phyloP scores from a whole-genome alignment of 1,284 basidiomycete genomes.

The Cystobasidium sp. region DNA sequence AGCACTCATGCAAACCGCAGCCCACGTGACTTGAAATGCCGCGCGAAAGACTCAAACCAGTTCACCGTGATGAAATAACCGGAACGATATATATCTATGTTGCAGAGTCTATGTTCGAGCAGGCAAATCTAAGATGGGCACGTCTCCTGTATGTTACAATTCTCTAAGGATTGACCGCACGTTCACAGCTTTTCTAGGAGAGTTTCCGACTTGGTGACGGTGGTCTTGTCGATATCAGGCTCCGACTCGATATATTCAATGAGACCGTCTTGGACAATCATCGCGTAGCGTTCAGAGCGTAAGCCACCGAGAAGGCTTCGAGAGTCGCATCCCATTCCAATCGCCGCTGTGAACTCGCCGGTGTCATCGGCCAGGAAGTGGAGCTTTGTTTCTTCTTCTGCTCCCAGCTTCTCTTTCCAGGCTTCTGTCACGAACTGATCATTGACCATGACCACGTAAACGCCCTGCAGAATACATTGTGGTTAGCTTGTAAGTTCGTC shows the following conservation, averaged over 20 bases:
- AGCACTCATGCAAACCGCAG: too few relatives aligned
- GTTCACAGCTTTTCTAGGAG: constrained; percentile 46
- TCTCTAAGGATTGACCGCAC: background rate
- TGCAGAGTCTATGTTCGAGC: background rate
- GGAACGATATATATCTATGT: background rate
- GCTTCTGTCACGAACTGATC: constrained; percentile 47
- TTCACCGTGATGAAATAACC: background rate
- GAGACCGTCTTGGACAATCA: constrained; percentile 51
- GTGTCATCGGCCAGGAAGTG: constrained; percentile 55
- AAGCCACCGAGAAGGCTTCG: constrained; percentile 51
- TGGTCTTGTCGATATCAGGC: constrained; percentile 51
- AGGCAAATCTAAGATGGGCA: too few relatives aligned
- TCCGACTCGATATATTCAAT: constrained; percentile 51
- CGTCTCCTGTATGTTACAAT: too few relatives aligned
- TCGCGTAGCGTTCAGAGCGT: constrained; percentile 51
- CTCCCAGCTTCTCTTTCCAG: constrained; percentile 55
- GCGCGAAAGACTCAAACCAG: background rate
- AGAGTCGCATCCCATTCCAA: constrained; percentile 54
- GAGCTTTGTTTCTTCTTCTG: constrained; percentile 46
- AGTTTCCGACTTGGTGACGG: constrained; percentile 53
- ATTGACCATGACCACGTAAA: constrained; percentile 17
- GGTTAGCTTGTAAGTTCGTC: background rate
- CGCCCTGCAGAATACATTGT: constrained; percentile 40
- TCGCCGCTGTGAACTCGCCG: constrained; percentile 52
- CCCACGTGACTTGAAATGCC: too few relatives aligned